phyloP scores from a whole-genome alignment of 768 basidiomycete species.

The Lactifluus pinguis region DNA sequence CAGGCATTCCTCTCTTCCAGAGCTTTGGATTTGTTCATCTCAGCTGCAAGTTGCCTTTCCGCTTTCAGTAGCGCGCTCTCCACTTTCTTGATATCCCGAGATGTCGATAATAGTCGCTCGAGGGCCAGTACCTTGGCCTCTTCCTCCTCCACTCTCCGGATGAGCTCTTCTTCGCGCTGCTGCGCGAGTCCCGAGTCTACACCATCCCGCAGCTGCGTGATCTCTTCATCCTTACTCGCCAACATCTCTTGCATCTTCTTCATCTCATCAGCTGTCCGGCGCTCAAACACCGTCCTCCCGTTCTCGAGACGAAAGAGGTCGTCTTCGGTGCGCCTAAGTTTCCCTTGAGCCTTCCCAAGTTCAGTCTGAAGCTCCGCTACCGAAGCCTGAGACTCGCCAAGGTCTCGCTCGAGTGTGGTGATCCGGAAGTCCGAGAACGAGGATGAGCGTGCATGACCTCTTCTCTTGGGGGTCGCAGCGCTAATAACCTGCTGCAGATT shows the following conservation, averaged over 20 bases:
- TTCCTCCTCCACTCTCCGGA: slow-evolving; percentile 65
- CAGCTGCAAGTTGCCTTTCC: slow-evolving; percentile 28
- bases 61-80: slow-evolving; percentile 26
- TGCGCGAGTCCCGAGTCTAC: slow-evolving; percentile 30
- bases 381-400: slow-evolving; percentile 37
- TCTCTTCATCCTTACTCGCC: slow-evolving; percentile 52
- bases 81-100: slow-evolving; percentile 30
- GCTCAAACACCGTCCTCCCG: slow-evolving; percentile 48
- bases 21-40: slow-evolving; percentile 32
- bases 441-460: slow-evolving; percentile 41
- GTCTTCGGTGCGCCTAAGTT: slow-evolving; percentile 38
- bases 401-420: slow-evolving; percentile 46
- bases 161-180: slow-evolving; percentile 49
- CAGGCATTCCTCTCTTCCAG: slow-evolving; percentile 36
- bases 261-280: slow-evolving; percentile 35
- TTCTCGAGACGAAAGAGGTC: slow-evolving; percentile 48
- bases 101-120: slow-evolving; percentile 39
- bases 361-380: slow-evolving; percentile 38
- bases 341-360: slow-evolving; percentile 36
- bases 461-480: slow-evolving; percentile 29
- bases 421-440: slow-evolving; percentile 46
- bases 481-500: slow-evolving; percentile 30
- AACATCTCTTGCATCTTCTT: slow-evolving; percentile 35
- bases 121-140: slow-evolving; percentile 54
- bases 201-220: slow-evolving; percentile 34